Evolutionary conservation across 2,329 filamentous ascomycete species (phyloP).

Genomic region (Fusarium newnesense): DNA sequence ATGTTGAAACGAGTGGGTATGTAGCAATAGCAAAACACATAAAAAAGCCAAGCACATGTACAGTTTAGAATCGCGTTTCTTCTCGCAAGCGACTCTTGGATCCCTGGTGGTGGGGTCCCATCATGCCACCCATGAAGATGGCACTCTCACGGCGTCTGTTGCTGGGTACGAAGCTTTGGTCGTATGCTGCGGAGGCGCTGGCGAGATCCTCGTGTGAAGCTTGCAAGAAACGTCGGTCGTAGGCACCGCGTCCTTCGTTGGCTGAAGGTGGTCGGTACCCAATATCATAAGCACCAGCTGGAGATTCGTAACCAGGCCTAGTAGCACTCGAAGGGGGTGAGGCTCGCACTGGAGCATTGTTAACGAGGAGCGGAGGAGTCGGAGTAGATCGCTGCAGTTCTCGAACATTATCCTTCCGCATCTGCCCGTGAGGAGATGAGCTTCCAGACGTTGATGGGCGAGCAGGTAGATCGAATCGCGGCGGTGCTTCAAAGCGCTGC

Average conservation of each 20-base stretch:
- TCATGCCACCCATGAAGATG: slow-evolving; percentile 64
- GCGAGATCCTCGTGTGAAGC: slow-evolving; percentile 39
- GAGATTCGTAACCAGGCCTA: slow-evolving; percentile 56
- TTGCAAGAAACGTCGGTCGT: slow-evolving; percentile 53
- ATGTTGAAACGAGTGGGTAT: slow-evolving; percentile 48
- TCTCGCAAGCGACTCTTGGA: slow-evolving; percentile 66
- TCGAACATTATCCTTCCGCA: slow-evolving; percentile 47
- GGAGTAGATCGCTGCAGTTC: slow-evolving; percentile 54
- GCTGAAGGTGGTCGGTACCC: slow-evolving; percentile 48
- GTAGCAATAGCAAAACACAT: slow-evolving; percentile 43
- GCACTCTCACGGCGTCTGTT: slow-evolving; percentile 69
- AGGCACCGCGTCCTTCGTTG: slow-evolving; percentile 46
- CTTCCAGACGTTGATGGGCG: slow-evolving; percentile 63
- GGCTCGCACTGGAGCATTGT: slow-evolving; percentile 47
- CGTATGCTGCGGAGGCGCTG: slow-evolving; percentile 42
- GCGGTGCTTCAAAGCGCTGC: slow-evolving; percentile 45
- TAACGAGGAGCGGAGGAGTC: slow-evolving; percentile 60
- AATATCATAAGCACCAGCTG: slow-evolving; percentile 56
- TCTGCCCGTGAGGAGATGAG: slow-evolving; percentile 63
- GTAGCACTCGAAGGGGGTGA: slow-evolving; percentile 57
- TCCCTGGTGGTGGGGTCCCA: slow-evolving; percentile 59
- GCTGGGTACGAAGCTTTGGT: slow-evolving; percentile 55
- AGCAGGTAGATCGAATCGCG: slow-evolving; percentile 50
- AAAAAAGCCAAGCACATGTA: slow-evolving; percentile 36
- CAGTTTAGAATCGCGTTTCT: slow-evolving; percentile 59